Evolutionary conservation across 768 basidiomycete species (phyloP), one percentile per base, ranked within the genome.

Genomic region (Boletus rex-veris): DNA sequence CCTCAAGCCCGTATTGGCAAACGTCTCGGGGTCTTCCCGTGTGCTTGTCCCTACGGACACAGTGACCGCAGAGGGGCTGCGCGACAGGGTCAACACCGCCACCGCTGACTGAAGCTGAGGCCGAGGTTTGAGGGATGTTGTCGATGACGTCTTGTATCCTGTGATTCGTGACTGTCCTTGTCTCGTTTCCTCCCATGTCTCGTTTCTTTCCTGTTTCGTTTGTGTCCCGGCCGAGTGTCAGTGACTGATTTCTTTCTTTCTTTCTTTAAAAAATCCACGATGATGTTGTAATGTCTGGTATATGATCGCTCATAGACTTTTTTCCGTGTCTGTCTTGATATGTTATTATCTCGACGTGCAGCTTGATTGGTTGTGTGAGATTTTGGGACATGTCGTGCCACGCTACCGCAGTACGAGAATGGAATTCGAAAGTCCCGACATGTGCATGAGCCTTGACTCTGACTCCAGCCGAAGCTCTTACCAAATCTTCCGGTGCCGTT

Each of bases 1-100:
- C 53, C 73, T 98, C 70, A 89, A 89, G 71, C 95, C 93, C 38
- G 71, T 92, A 46, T 80, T 97, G 64, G 75, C 78, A 59, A 88
- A 87, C 73, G 68, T 84, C 62, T 76, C 75, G 57, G 68, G 73
- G 39, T 73, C 74, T 41, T 68, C 73, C 49, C 74, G 76, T 50
- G 62, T 73, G 24, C 71, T 76, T 54, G 76, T 76, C 50, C 74
- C 75, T 37, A 72, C 74, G 12, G 78, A 83, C 56, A 83, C 80
- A 30, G 76, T 81, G 49, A 76, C 77, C 12, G 75, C 77, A 3
- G 77, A 80, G 45, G 71, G 62, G n/a, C 63, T 80, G 56, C 77
- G 79, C 43, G 72, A 76, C 45, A 75, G 74, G 45, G 74, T 78
- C 44, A 71, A 75, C 42, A 72, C 69, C 5, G 75, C 75, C 24